These are phyloP conservation scores for Suhomyces bolitotheri DNA, from an alignment of 1,139 yeast species.

Conservation along the genomic window DNA sequence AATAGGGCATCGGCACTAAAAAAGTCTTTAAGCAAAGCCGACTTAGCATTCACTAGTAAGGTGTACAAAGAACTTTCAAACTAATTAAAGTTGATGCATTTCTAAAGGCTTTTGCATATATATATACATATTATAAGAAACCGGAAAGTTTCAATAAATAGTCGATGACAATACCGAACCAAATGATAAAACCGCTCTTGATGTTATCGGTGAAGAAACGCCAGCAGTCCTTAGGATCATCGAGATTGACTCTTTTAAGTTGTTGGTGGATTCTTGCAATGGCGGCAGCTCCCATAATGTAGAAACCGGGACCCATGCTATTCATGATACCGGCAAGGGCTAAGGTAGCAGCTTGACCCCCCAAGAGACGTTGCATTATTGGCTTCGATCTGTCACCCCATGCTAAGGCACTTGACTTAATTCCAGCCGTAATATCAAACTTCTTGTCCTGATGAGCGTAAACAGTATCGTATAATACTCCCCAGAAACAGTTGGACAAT, in stretches of 20 bases:
- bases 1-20: conserved; percentile 23
- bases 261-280: conserved; percentile 65
- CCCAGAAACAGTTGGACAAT: conserved; percentile 81
- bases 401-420: conserved; percentile 89
- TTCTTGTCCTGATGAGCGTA: conserved; percentile 97
- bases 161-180: conserved; percentile 76
- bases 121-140: conserved; percentile 25
- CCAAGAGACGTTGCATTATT: conserved; percentile 61
- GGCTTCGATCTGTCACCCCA: conserved; percentile 84
- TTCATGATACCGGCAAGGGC: conserved; percentile 76
- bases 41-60: conserved; percentile 22
- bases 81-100: not conserved
- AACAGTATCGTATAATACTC: conserved; percentile 92
- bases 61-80: conserved; percentile 12
- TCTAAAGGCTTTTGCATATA: not conserved
- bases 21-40: conserved; percentile 34
- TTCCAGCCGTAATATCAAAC: conserved; percentile 85
- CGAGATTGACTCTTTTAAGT: conserved; percentile 72
- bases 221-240: conserved; percentile 84
- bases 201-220: conserved; percentile 74
- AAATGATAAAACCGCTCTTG: conserved; percentile 74
- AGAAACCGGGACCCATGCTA: conserved; percentile 86
- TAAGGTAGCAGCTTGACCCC: conserved; percentile 65
- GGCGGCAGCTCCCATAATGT: conserved; percentile 64
- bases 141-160: conserved; percentile 57